Percentiles rank a stretch among this genome's conserved stretches.
These are phyloP conservation scores for Blastocystis sp. DNA, from an alignment of 352 stramenopile genomes.

Conservation along the genomic window DNA sequence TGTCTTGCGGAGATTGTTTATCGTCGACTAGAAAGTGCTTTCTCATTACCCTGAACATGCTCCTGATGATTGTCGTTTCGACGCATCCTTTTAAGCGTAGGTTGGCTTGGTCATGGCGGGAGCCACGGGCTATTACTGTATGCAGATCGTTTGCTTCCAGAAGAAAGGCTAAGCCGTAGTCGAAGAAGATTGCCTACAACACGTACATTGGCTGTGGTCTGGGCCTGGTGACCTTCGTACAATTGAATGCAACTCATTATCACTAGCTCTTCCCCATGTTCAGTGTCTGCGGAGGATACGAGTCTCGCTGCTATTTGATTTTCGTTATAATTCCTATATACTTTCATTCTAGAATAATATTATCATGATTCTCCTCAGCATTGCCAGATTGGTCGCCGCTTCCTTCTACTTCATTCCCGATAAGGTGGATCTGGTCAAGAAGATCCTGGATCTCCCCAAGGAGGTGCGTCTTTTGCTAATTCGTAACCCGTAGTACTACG, in stretches of 20 bases:
- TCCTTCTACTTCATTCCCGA: background rate
- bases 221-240: conserved; percentile 51
- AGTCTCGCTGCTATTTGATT: conserved; percentile 31
- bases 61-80: conserved; percentile 32
- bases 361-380: conserved; percentile 38
- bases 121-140: conserved; percentile 22
- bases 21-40: conserved; percentile 12
- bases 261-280: conserved; percentile 35
- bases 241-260: background rate
- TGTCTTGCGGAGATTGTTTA: conserved; percentile 51
- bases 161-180: background rate
- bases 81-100: background rate
- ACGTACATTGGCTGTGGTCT: conserved; percentile 27
- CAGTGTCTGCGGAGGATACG: conserved; percentile 27
- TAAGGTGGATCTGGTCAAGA: conserved; percentile 8
- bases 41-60: conserved; percentile 5
- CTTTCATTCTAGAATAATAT: conserved; percentile 18
- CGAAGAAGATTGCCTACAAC: conserved; percentile 5
- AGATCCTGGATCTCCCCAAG: conserved; percentile 38
- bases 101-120: conserved; percentile 31
- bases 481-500: background rate
- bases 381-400: conserved; percentile 6
- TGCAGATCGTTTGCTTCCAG: background rate
- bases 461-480: background rate
- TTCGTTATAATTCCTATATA: background rate